Conservation (phyloP, 2,329 filamentous ascomycete species). For the Talaromyces piceae region DNA sequence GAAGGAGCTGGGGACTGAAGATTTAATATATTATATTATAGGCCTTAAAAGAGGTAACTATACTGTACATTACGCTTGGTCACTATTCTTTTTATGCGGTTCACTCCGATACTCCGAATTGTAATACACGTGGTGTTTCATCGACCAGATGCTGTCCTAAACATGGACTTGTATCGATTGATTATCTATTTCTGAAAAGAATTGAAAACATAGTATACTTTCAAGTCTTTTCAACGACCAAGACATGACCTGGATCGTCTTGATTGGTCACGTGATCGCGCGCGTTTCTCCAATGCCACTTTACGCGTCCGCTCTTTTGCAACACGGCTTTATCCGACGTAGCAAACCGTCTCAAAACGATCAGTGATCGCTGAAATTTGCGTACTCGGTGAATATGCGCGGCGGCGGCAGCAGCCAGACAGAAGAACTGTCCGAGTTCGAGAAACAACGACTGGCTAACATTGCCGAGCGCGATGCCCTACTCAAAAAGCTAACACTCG, state of each 20-base stretch:
- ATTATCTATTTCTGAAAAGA: too few relatives aligned
- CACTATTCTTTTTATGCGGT: background rate
- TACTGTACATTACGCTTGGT: background rate
- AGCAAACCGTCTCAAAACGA: background rate
- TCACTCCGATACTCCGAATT: too few relatives aligned
- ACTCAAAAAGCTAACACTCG: constrained; percentile 65
- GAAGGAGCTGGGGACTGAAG: constrained; percentile 79
- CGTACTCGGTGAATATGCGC: too few relatives aligned
- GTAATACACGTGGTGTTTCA: too few relatives aligned
- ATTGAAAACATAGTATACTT: background rate
- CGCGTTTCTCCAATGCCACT: constrained; percentile 12
- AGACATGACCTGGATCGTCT: background rate
- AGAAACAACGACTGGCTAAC: constrained; percentile 75
- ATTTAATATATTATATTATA: constrained; percentile 46
- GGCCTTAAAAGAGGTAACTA: background rate
- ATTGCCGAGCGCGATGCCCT: constrained; percentile 80
- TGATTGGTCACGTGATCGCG: constrained; percentile 18
- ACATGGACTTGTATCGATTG: too few relatives aligned
- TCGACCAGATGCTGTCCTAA: too few relatives aligned
- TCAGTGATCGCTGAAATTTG: too few relatives aligned
- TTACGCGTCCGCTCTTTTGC: constrained; percentile 10
- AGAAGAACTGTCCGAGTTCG: constrained; percentile 70
- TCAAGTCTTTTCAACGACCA: background rate
- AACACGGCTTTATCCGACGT: background rate
- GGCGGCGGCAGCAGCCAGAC: too few relatives aligned